These are phyloP conservation scores for Poteriospumella lacustris DNA, from an alignment of 108 stramenopile genomes.

Conservation along the genomic window DNA sequence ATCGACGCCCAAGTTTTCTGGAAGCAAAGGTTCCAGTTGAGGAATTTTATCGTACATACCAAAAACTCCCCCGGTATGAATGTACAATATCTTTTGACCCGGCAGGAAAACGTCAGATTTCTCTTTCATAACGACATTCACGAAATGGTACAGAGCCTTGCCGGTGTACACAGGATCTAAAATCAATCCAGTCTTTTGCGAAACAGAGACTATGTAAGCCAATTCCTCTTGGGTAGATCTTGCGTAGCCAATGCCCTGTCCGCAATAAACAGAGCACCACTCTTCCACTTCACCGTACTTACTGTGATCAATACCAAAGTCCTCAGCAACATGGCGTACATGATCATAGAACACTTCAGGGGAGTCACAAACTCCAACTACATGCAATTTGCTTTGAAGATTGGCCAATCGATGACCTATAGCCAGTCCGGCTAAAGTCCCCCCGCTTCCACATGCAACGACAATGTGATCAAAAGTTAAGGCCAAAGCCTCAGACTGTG, in stretches of 20 bases:
- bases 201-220: conserved; percentile 61
- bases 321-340: conserved; percentile 58
- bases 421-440: conserved; percentile 72
- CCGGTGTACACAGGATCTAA: conserved; percentile 83
- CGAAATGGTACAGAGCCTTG: conserved; percentile 72
- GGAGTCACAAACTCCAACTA: conserved; percentile 75
- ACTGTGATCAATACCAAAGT: conserved; percentile 61
- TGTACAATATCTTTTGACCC: conserved; percentile 65
- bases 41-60: conserved; percentile 70
- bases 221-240: conserved; percentile 66
- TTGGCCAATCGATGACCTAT: conserved; percentile 62
- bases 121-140: conserved; percentile 55
- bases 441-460: conserved; percentile 80
- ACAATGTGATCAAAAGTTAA: conserved; percentile 69
- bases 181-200: conserved; percentile 67
- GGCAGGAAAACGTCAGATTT: conserved; percentile 43
- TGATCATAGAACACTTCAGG: conserved; percentile 75
- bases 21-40: too few species aligned
- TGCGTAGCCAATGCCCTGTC: conserved; percentile 74
- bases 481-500: conserved; percentile 39
- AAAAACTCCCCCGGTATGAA: conserved; percentile 80
- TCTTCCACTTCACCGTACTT: conserved; percentile 48
- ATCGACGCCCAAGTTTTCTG: too few species aligned
- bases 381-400: conserved; percentile 59
- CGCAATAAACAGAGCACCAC: conserved; percentile 64